Evolutionary conservation across 345 rosid species (phyloP).

Genomic region (Rubroshorea leprosula): DNA sequence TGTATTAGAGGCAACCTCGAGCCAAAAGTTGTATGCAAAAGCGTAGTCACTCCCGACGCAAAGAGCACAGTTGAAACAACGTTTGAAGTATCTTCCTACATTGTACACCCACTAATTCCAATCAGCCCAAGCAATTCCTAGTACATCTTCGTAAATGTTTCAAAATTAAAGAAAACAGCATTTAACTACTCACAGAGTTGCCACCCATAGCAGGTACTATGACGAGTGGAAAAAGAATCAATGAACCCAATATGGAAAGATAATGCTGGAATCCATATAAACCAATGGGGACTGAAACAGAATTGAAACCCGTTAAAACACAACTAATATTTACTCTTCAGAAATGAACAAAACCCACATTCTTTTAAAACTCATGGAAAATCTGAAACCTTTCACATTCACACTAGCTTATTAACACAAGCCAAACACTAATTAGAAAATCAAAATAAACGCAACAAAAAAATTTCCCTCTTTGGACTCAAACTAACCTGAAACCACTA

Average conservation of each 20-base stretch:
- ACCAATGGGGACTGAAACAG: slow-evolving; percentile 91
- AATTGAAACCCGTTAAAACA: not conserved
- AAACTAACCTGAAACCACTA: too few relatives aligned
- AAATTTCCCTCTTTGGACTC: too few relatives aligned
- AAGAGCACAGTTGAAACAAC: slow-evolving; percentile 89
- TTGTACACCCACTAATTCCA: slow-evolving; percentile 40
- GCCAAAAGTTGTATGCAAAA: slow-evolving; percentile 81
- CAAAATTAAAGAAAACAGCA: not conserved
- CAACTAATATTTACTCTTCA: too few relatives aligned
- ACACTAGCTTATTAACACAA: not conserved
- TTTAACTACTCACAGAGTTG: slow-evolving; percentile 54
- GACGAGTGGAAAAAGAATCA: slow-evolving; percentile 85
- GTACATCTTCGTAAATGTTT: too few relatives aligned
- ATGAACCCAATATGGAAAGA: slow-evolving; percentile 82
- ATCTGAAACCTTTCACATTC: slow-evolving; percentile 7
- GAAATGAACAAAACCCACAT: too few relatives aligned
- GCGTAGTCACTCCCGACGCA: slow-evolving; percentile 80
- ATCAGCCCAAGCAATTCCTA: too few relatives aligned
- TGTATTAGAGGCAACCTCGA: slow-evolving; percentile 94
- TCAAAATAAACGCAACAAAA: too few relatives aligned
- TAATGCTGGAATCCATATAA: slow-evolving; percentile 93
- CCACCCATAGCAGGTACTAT: slow-evolving; percentile 99
- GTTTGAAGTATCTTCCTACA: slow-evolving; percentile 80
- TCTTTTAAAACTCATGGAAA: slow-evolving; percentile 1
- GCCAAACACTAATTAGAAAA: not conserved